Percentiles rank a stretch among this genome's conserved stretches.
These are phyloP conservation scores for Phylloporus scabripes DNA, from an alignment of 768 basidiomycete genomes.

Conservation along the genomic window DNA sequence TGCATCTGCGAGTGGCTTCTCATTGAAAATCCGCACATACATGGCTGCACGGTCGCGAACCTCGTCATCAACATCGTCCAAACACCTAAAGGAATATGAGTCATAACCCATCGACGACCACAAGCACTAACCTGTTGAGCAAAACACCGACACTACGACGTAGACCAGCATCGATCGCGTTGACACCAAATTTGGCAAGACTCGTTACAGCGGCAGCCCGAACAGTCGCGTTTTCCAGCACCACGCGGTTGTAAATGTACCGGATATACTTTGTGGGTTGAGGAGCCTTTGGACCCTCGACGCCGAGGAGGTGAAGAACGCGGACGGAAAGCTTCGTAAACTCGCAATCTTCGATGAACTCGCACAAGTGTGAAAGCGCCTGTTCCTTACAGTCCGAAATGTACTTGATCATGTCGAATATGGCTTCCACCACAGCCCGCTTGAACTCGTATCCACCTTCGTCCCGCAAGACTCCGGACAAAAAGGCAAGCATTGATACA, in stretches of 20 bases:
- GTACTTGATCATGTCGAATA: conserved; percentile 99
- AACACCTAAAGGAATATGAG: conserved; percentile 45
- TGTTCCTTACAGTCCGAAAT: conserved; percentile 95
- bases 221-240: conserved; percentile 96
- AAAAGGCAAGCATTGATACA: conserved; percentile 93
- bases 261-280: conserved; percentile 98
- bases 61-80: conserved; percentile 98
- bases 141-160: conserved; percentile 86
- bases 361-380: conserved; percentile 95
- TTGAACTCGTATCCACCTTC: conserved; percentile 99
- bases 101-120: background rate
- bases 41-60: conserved; percentile 96
- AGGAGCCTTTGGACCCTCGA: conserved; percentile 94
- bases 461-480: conserved; percentile 93
- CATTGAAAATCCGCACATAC: conserved; percentile 81
- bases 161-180: conserved; percentile 69
- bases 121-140: conserved; percentile 59
- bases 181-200: conserved; percentile 94
- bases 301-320: conserved; percentile 89
- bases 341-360: conserved; percentile 99
- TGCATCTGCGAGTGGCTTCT: conserved; percentile 70
- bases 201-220: conserved; percentile 93
- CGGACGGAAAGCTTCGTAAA: conserved; percentile 98
- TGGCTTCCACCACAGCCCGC: conserved; percentile 97
- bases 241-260: conserved; percentile 99